Evolutionary conservation across 2,329 filamentous ascomycete genomes (phyloP).

Genomic region (Talaromyces amestolkiae): DNA sequence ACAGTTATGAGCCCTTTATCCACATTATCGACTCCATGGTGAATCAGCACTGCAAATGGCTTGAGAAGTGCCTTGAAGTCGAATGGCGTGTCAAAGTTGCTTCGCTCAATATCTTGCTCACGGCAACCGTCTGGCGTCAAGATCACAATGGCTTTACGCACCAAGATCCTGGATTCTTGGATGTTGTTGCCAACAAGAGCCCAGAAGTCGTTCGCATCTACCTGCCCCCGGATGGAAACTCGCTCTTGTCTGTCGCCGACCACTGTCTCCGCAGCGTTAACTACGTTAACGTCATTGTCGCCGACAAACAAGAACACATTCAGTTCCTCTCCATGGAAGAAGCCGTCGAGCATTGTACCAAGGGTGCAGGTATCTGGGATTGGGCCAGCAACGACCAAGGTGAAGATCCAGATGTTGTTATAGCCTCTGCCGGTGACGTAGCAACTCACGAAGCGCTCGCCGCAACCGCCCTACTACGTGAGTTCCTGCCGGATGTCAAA

Average conservation of each 20-base stretch:
- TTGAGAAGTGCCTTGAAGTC: conserved; percentile 77
- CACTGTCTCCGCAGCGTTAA: conserved; percentile 71
- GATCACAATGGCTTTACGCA: conserved; percentile 84
- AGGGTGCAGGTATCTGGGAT: conserved; percentile 75
- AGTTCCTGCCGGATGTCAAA: conserved; percentile 68
- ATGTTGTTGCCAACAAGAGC: conserved; percentile 75
- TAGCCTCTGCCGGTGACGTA: conserved; percentile 74
- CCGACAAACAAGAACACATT: conserved; percentile 76
- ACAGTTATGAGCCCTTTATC: conserved; percentile 80
- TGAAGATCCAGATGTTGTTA: conserved; percentile 68
- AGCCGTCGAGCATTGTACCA: conserved; percentile 72
- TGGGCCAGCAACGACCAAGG: conserved; percentile 70
- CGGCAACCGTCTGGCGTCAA: conserved; percentile 76
- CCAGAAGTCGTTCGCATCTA: conserved; percentile 79
- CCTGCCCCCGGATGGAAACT: conserved; percentile 76
- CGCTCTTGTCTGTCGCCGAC: conserved; percentile 70
- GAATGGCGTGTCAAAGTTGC: conserved; percentile 72
- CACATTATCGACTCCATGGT: conserved; percentile 84
- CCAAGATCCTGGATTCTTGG: conserved; percentile 76
- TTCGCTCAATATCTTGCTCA: conserved; percentile 76
- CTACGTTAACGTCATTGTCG: conserved; percentile 78
- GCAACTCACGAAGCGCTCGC: conserved; percentile 72
- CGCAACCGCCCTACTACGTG: conserved; percentile 69
- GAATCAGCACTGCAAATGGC: conserved; percentile 82
- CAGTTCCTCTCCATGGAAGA: conserved; percentile 73